Conservation (phyloP, 306 rosid genomes). For the Fragaria vesca region DNA sequence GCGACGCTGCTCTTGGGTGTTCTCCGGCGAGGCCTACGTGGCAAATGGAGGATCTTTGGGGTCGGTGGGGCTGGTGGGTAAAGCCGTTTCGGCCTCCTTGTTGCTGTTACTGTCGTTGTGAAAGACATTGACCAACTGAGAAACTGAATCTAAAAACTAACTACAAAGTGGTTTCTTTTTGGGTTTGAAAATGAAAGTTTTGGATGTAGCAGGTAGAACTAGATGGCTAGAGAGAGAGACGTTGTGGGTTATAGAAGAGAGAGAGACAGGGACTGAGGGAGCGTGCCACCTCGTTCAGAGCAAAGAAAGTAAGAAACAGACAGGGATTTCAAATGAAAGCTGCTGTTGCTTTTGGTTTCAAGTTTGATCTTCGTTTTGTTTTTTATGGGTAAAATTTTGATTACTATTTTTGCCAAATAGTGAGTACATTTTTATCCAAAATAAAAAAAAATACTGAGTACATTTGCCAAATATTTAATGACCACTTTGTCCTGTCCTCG, state of each 20-base stretch:
- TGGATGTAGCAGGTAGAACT: not conserved
- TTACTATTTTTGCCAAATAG: not conserved
- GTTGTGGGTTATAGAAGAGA: not conserved
- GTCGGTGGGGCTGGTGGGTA: constrained; percentile 74
- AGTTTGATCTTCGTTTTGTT: constrained; percentile 8
- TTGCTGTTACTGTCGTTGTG: constrained; percentile 29
- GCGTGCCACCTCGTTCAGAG: constrained; percentile 95
- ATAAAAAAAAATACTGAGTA: not conserved
- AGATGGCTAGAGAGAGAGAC: not conserved
- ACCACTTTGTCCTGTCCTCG: constrained; percentile 1
- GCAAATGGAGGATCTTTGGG: constrained; percentile 77
- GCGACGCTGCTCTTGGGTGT: constrained; percentile 23
- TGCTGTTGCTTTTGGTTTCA: constrained; percentile 21
- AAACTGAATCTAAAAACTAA: not conserved
- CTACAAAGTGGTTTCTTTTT: not conserved
- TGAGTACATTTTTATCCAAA: no score
- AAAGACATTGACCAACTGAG: constrained; percentile 33
- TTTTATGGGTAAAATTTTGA: not conserved
- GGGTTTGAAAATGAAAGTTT: constrained; percentile 19
- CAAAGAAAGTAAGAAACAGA: constrained; percentile 19
- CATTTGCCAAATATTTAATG: not conserved
- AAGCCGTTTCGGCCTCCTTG: constrained; percentile 69
- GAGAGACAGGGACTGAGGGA: constrained; percentile 26
- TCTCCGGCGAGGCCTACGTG: constrained; percentile 71
- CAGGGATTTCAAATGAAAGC: constrained; percentile 93